These are phyloP conservation scores for Coemansia sp. DNA, from an alignment of 192 early-diverging fungal genomes.

Conservation along the genomic window DNA sequence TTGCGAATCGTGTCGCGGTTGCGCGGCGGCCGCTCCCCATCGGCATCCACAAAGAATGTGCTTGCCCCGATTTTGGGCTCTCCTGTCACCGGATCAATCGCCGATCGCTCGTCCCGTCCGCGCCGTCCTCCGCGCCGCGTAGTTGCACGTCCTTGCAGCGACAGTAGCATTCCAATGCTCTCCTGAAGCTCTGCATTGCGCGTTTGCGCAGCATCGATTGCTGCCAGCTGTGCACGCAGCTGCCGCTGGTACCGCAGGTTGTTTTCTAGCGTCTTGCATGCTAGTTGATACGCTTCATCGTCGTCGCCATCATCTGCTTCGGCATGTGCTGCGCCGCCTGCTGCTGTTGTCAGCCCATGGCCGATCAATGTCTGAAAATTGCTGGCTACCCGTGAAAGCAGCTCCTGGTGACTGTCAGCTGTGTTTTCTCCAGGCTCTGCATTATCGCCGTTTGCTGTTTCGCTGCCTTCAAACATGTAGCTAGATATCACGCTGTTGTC, in stretches of 20 bases:
- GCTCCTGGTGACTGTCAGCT: slow-evolving; percentile 19
- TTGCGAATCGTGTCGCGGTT: slow-evolving; percentile 53
- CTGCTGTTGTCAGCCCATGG: slow-evolving; percentile 29
- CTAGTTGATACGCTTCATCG: slow-evolving; percentile 37
- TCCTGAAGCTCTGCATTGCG: slow-evolving; percentile 52
- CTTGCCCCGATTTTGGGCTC: slow-evolving; percentile 22
- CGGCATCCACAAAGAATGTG: slow-evolving; percentile 40
- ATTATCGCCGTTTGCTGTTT: neutral
- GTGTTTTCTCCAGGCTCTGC: neutral
- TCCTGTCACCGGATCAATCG: slow-evolving; percentile 36
- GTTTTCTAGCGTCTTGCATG: slow-evolving; percentile 48
- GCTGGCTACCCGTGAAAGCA: slow-evolving; percentile 45
- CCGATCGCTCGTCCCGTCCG: slow-evolving; percentile 18
- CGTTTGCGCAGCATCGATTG: slow-evolving; percentile 49
- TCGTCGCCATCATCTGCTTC: slow-evolving; percentile 24
- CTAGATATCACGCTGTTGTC: neutral
- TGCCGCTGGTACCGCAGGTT: slow-evolving; percentile 53
- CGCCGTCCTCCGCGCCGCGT: slow-evolving; percentile 37
- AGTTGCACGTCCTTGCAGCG: slow-evolving; percentile 44
- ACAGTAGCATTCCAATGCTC: slow-evolving; percentile 32
- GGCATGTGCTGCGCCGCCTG: slow-evolving; percentile 11
- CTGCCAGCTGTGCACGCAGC: slow-evolving; percentile 43
- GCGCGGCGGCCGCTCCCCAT: slow-evolving; percentile 45
- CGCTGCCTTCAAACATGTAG: slow-evolving; percentile 2
- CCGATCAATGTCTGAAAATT: slow-evolving; percentile 45